These are phyloP conservation scores for Pseudoperonospora humuli DNA, from an alignment of 352 stramenopile species.

Conservation along the genomic window DNA sequence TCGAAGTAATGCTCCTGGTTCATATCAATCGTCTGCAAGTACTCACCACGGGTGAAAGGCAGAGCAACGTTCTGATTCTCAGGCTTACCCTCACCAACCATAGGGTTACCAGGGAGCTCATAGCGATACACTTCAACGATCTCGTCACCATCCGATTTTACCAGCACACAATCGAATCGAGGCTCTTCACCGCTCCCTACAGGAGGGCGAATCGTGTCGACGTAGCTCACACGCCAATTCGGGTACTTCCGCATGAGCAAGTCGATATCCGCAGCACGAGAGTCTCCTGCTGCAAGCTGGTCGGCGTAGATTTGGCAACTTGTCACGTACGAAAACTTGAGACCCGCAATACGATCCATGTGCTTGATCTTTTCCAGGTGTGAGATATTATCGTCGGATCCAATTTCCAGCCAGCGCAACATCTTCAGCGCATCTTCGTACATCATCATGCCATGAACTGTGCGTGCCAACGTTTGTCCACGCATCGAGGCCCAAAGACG, in stretches of 20 bases:
- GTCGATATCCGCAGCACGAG: conserved; percentile 93
- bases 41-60: conserved; percentile 81
- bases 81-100: conserved; percentile 81
- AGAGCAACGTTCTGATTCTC: conserved; percentile 86
- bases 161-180: conserved; percentile 74
- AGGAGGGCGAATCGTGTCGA: conserved; percentile 76
- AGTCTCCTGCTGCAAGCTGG: conserved; percentile 61
- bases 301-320: conserved; percentile 88
- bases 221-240: conserved; percentile 88
- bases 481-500: conserved; percentile 83
- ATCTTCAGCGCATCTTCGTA: conserved; percentile 87
- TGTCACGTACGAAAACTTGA: conserved; percentile 87
- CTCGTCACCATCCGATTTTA: conserved; percentile 77
- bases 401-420: conserved; percentile 84
- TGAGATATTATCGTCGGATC: conserved; percentile 72
- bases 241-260: conserved; percentile 95
- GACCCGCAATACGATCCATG: conserved; percentile 77
- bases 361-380: conserved; percentile 87
- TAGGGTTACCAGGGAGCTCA: conserved; percentile 71
- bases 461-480: conserved; percentile 77
- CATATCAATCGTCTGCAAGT: conserved; percentile 88
- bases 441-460: conserved; percentile 88
- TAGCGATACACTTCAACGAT: conserved; percentile 87
- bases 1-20: conserved; percentile 89
- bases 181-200: conserved; percentile 52